Base-by-base conservation (phyloP, 352 stramenopile species). In the Phytopythium boreale region DNA sequence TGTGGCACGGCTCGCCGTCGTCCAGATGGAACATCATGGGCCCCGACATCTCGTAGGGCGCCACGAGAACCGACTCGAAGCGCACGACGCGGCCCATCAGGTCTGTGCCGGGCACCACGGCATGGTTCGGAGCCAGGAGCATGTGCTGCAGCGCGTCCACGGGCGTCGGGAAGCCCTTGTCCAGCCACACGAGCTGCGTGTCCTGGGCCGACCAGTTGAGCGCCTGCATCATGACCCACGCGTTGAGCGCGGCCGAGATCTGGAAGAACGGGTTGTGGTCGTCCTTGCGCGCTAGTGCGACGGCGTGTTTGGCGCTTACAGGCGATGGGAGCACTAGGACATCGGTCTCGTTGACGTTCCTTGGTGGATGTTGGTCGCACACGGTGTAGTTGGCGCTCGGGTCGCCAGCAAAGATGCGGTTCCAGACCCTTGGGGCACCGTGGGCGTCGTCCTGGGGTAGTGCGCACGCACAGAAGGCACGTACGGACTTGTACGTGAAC, bases 1-100 rank as follows among this genome's bases (percentile, higher is more conserved):
- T 50, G 22, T 55, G 41, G 26, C 78, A 87, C 6, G 76, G 74
- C 46, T 87, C 71, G 14, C 69, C 59, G 46, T 87, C 73, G 52
- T 87, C 60, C 26, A 87, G 52, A 46, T 87, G 75, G 53, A 50
- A 67, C 66, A 79, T 82, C 43, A 84, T 69, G 9, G 78, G 74
- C 9, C 78, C 78, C 6, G 74, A 63, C 27, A 52, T 56, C 27
- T 87, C 78, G 34, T 69, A 79, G 3, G 75, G 75, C n/a, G 63
- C 56, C 29, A 84, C 27, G 0, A 86, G 29, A 19, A 70, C 69
- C 41, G 62, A 53, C 4, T 80, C 56, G 8, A 89, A 89, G 20
- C 75, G 71, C 1, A 82, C 59, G 9, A 68, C 61, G 29, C 74
- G 76, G 0, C 62, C 64, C 19, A 79, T 65, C 0, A 86, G 62